phyloP scores from a whole-genome alignment of 257 asterid species.

The Scutellaria minor region DNA sequence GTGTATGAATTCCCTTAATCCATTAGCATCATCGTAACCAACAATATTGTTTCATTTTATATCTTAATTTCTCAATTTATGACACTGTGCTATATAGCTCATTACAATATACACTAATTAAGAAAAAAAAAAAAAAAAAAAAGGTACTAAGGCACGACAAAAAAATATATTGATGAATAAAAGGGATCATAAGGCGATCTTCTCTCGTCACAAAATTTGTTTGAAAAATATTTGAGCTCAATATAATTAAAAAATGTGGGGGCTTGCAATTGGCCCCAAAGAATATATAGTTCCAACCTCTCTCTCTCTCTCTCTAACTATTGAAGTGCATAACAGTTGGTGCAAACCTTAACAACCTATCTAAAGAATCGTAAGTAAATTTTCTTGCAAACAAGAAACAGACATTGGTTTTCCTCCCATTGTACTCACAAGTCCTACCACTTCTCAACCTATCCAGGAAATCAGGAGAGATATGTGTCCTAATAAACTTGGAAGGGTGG shows the following conservation, averaged over 20 bases:
- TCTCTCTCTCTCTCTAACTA: slow-evolving; percentile 26
- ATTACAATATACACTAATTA: too few species aligned
- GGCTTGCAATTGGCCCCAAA: slow-evolving; percentile 35
- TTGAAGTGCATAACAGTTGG: slow-evolving; percentile 76
- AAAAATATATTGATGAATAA: too few species aligned
- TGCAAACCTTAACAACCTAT: slow-evolving; percentile 68
- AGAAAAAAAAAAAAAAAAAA: too few species aligned
- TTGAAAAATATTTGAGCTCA: too few species aligned
- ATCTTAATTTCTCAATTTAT: too few species aligned
- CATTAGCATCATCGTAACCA: too few species aligned
- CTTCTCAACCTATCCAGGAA: slow-evolving; percentile 59
- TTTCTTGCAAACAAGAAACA: slow-evolving; percentile 90
- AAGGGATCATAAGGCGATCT: too few species aligned
- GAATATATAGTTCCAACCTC: slow-evolving; percentile 26
- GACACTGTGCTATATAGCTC: too few species aligned
- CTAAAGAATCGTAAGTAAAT: slow-evolving; percentile 60
- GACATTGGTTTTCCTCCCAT: slow-evolving; percentile 54
- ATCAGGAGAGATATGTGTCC: slow-evolving; percentile 52
- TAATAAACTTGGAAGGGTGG: slow-evolving; percentile 61
- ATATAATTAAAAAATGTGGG: slow-evolving; percentile 34
- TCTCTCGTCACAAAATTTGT: background rate
- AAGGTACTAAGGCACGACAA: too few species aligned
- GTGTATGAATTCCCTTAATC: too few species aligned
- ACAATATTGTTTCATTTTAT: too few species aligned
- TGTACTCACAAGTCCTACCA: slow-evolving; percentile 62